phyloP scores from a whole-genome alignment of 768 basidiomycete species.

The Russula virescens region DNA sequence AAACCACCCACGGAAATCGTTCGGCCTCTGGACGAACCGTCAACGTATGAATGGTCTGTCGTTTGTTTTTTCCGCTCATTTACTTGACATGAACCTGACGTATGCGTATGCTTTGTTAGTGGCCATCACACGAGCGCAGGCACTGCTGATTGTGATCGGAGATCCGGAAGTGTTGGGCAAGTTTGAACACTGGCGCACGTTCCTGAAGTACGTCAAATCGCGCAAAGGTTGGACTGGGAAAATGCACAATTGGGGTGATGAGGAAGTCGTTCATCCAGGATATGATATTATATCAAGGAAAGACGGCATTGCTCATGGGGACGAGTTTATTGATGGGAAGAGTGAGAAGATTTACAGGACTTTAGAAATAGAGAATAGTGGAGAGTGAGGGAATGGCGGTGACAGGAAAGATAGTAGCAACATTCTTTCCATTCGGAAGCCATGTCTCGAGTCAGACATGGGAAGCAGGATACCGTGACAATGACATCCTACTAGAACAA shows the following conservation, averaged over 20 bases:
- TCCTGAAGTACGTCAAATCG: constrained; percentile 50
- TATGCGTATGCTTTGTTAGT: constrained; percentile 34
- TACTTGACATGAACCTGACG: background rate
- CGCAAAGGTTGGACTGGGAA: constrained; percentile 52
- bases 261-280: background rate
- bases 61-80: constrained; percentile 25
- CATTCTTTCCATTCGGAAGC: too few species aligned
- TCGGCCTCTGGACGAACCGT: constrained; percentile 35
- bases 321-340: constrained; percentile 11
- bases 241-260: constrained; percentile 34
- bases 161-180: constrained; percentile 33
- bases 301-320: background rate
- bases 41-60: constrained; percentile 37
- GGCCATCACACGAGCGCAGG: constrained; percentile 59
- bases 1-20: constrained; percentile 25
- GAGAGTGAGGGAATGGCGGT: background rate
- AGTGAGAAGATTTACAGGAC: constrained; percentile 5
- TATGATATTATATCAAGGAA: constrained; percentile 1
- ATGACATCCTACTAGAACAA: too few species aligned
- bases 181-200: constrained; percentile 51
- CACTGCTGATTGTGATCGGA: constrained; percentile 57
- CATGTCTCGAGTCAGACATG: too few species aligned
- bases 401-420: background rate
- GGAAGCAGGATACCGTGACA: too few species aligned
- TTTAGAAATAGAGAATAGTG: too few species aligned